Percentiles rank a stretch among this genome's conserved stretches.
These are phyloP conservation scores for Bertia moriformis DNA, from an alignment of 2,329 filamentous ascomycete species.

Conservation along the genomic window DNA sequence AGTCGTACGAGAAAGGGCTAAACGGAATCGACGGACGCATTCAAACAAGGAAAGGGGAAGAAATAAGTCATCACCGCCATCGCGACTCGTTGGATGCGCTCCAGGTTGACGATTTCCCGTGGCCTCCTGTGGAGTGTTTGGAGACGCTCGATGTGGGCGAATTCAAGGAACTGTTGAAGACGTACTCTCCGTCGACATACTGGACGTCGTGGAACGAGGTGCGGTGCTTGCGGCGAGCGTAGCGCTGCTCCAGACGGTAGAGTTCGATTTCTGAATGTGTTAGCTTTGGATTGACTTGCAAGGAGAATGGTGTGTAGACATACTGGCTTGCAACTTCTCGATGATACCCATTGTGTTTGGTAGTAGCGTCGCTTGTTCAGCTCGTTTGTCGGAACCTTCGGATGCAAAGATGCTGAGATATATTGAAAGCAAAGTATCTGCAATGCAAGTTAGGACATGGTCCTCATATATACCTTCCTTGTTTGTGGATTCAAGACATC, in stretches of 20 bases:
- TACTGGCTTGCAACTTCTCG: constrained; percentile 1
- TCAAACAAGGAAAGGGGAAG: not conserved
- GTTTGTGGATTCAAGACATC: too few species aligned
- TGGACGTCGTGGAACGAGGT: constrained; percentile 46
- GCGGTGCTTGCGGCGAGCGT: constrained; percentile 50
- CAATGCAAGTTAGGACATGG: too few species aligned
- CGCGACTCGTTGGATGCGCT: not conserved
- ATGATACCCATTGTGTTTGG: constrained; percentile 1
- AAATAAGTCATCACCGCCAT: not conserved
- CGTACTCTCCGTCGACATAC: constrained; percentile 54
- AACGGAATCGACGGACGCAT: too few species aligned
- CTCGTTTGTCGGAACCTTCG: too few species aligned
- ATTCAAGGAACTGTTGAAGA: constrained; percentile 22
- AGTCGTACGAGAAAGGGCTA: too few species aligned
- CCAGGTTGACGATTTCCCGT: not conserved
- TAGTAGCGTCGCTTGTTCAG: too few species aligned
- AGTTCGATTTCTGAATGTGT: constrained; percentile 32
- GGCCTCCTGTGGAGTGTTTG: not conserved
- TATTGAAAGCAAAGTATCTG: too few species aligned
- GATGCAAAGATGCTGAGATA: too few species aligned
- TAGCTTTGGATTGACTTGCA: not conserved
- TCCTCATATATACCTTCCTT: too few species aligned
- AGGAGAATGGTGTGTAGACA: not conserved
- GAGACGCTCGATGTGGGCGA: not conserved
- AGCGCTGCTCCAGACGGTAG: constrained; percentile 52